A percentile compares a stretch with the other conserved stretches of the same genome.
These are phyloP conservation scores for Trypanosoma congolense DNA, from an alignment of 208 protist genomes.

Conservation along the genomic window DNA sequence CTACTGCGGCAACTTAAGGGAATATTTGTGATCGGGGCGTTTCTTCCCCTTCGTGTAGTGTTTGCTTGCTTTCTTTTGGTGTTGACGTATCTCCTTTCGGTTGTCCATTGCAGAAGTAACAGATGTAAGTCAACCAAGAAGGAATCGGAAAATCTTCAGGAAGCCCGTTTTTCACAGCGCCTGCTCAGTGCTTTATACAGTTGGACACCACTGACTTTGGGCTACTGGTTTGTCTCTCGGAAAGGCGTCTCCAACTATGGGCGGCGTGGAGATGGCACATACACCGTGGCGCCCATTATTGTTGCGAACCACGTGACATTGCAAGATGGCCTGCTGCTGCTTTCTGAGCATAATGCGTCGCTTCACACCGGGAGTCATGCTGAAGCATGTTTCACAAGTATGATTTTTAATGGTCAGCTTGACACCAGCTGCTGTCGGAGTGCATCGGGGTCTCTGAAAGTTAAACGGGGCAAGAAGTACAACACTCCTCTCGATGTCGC, in stretches of 20 bases:
- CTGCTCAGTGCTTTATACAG: not conserved
- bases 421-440: not conserved
- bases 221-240: constrained; percentile 10
- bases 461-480: not conserved
- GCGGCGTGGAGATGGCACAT: not conserved
- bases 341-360: constrained; percentile 7
- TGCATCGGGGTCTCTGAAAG: not conserved
- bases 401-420: not conserved
- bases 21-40: not conserved
- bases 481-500: too few species aligned
- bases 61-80: not conserved
- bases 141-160: not conserved
- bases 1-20: constrained; percentile 5
- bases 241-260: not conserved
- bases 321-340: constrained; percentile 8
- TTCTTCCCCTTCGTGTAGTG: constrained; percentile 7
- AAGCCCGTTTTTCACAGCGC: not conserved
- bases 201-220: constrained; percentile 4
- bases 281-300: constrained; percentile 6
- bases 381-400: not conserved
- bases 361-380: not conserved
- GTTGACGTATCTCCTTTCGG: not conserved
- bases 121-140: too few species aligned
- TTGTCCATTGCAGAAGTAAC: too few species aligned
- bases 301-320: constrained; percentile 14